Percentiles rank a stretch among this genome's conserved stretches.
These are phyloP conservation scores for Reutealis trisperma DNA, from an alignment of 345 rosid genomes.

Conservation along the genomic window DNA sequence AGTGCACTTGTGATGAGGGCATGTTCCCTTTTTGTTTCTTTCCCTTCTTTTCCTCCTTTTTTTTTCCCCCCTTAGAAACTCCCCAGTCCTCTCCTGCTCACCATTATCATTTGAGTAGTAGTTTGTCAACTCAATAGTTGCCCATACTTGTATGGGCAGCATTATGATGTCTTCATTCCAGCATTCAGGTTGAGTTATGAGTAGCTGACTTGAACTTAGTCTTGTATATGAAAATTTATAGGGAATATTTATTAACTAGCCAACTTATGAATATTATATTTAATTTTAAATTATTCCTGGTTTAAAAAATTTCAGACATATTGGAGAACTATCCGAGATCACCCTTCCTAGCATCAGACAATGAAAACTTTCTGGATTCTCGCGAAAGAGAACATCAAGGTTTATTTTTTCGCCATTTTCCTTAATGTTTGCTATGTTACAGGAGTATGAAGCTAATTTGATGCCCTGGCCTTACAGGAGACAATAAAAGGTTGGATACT, in stretches of 20 bases:
- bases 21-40: background rate
- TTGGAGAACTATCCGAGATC: conserved; percentile 81
- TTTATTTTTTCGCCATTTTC: background rate
- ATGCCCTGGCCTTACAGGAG: conserved; percentile 50
- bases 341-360: conserved; percentile 58
- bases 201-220: too few relatives aligned
- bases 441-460: conserved; percentile 18
- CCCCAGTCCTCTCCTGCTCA: background rate
- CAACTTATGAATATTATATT: background rate
- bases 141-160: background rate
- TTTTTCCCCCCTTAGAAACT: background rate
- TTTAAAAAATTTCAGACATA: conserved; percentile 56
- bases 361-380: conserved; percentile 29
- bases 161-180: background rate
- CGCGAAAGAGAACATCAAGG: conserved; percentile 34
- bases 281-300: background rate
- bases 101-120: background rate
- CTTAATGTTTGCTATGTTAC: background rate
- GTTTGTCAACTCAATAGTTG: background rate
- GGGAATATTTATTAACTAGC: background rate
- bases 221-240: background rate
- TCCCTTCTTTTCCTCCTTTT: background rate
- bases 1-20: background rate
- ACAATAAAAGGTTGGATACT: conserved; percentile 73
- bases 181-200: background rate